Percentiles rank a stretch among this genome's conserved stretches.
Evolutionary conservation across 1,284 basidiomycete species (phyloP).

Genomic region (Chalciporus sp.): DNA sequence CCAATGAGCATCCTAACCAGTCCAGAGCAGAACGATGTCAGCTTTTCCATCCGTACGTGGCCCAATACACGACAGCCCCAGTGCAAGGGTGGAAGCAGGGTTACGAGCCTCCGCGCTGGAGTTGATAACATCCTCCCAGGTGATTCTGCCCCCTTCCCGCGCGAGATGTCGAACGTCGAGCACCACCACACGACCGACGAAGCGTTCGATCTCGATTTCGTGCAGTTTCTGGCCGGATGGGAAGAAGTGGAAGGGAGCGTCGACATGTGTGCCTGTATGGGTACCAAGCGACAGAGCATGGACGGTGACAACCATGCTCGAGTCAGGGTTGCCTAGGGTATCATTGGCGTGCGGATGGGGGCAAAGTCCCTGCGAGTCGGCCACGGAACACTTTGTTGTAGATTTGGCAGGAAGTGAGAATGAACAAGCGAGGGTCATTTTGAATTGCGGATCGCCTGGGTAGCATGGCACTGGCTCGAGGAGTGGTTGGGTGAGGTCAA

Average conservation of each 20-base stretch:
- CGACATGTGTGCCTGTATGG: constrained; percentile 66
- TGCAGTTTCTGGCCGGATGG: constrained; percentile 54
- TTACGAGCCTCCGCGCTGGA: too few species aligned
- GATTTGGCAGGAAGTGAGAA: constrained; percentile 11
- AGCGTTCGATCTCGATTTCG: constrained; percentile 50
- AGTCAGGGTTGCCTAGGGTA: neutral
- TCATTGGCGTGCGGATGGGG: neutral
- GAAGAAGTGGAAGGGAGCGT: constrained; percentile 73
- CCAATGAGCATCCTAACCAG: constrained; percentile 65
- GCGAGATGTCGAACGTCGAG: constrained; percentile 47
- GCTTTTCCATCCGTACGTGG: constrained; percentile 37
- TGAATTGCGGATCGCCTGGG: constrained; percentile 32
- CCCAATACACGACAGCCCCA: constrained; percentile 20
- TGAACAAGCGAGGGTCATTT: constrained; percentile 20
- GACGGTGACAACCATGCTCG: constrained; percentile 20
- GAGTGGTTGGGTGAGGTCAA: constrained; percentile 33
- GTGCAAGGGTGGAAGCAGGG: neutral
- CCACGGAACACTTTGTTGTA: neutral
- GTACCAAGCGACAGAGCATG: constrained; percentile 33
- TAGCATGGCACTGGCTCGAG: constrained; percentile 28
- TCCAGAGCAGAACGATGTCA: constrained; percentile 52
- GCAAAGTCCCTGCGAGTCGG: neutral
- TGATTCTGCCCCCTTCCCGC: constrained; percentile 48
- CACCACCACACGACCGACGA: constrained; percentile 54
- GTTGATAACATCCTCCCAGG: constrained; percentile 45